phyloP scores from a whole-genome alignment of 2,329 filamentous ascomycete genomes.

The Beauveria medogensis region DNA sequence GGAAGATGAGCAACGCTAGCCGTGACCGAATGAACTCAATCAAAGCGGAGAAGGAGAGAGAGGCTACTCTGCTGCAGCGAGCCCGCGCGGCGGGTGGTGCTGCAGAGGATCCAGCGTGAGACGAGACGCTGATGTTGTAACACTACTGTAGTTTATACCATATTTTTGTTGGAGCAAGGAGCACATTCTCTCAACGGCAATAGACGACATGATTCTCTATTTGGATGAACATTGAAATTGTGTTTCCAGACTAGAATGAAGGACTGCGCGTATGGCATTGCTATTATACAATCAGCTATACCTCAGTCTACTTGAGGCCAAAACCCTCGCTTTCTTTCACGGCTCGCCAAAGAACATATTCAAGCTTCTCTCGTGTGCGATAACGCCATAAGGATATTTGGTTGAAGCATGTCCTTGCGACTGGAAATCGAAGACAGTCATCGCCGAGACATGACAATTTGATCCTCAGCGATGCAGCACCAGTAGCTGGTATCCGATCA shows the following conservation, averaged over 20 bases:
- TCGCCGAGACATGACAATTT: slow-evolving; percentile 68
- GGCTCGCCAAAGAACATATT: slow-evolving; percentile 70
- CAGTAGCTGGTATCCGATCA: slow-evolving; percentile 83
- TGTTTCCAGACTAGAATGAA: background rate
- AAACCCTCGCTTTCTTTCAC: slow-evolving; percentile 90
- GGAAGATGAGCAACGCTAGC: slow-evolving; percentile 44
- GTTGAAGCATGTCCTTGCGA: slow-evolving; percentile 89
- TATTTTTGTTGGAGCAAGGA: slow-evolving; percentile 1
- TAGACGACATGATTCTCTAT: background rate
- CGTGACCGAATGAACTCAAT: slow-evolving; percentile 43
- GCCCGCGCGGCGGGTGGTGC: slow-evolving; percentile 32
- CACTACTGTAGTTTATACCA: slow-evolving; percentile 9
- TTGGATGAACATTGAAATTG: background rate
- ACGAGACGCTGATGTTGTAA: slow-evolving; percentile 15
- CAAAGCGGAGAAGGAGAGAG: slow-evolving; percentile 50
- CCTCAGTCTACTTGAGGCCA: slow-evolving; percentile 63
- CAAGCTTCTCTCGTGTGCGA: slow-evolving; percentile 55
- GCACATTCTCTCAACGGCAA: background rate
- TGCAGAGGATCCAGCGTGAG: slow-evolving; percentile 22
- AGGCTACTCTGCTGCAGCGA: slow-evolving; percentile 44
- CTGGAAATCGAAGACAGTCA: slow-evolving; percentile 67
- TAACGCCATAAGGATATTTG: slow-evolving; percentile 71
- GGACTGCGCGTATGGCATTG: background rate
- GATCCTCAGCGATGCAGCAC: slow-evolving; percentile 70
- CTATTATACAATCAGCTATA: background rate